phyloP scores from a whole-genome alignment of 2,329 filamentous ascomycete genomes.

The Scedosporium aurantiacum region DNA sequence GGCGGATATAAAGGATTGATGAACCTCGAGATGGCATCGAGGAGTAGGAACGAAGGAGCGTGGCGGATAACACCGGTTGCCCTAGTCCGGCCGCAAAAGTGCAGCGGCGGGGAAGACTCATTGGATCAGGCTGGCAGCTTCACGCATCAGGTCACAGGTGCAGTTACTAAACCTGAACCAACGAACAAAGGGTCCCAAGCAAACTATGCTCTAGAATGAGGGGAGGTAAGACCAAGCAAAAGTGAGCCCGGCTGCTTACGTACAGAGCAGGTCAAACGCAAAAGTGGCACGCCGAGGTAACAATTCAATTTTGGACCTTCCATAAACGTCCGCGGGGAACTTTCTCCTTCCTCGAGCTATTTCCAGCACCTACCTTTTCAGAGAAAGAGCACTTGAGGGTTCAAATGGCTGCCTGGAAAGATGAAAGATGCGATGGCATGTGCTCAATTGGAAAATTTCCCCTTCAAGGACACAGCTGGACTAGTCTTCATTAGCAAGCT shows the following conservation, averaged over 20 bases:
- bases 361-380: neutral
- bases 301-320: neutral
- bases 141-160: neutral
- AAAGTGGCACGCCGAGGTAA: neutral
- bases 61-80: constrained; percentile 10
- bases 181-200: no score
- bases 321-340: neutral
- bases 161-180: neutral
- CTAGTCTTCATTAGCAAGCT: no score
- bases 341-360: neutral
- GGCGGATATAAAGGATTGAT: neutral
- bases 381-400: no score
- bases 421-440: neutral
- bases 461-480: no score
- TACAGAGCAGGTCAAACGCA: neutral
- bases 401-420: neutral
- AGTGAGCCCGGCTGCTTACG: neutral
- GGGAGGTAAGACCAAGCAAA: neutral
- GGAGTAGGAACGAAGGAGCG: constrained; percentile 16
- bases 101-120: constrained; percentile 1
- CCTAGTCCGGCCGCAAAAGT: constrained; percentile 8
- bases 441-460: no score
- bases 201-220: neutral
- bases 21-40: constrained; percentile 2
- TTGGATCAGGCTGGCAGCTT: neutral